Evolutionary conservation across 1,284 basidiomycete species (phyloP).

Genomic region (Nidula niveotomentosa): DNA sequence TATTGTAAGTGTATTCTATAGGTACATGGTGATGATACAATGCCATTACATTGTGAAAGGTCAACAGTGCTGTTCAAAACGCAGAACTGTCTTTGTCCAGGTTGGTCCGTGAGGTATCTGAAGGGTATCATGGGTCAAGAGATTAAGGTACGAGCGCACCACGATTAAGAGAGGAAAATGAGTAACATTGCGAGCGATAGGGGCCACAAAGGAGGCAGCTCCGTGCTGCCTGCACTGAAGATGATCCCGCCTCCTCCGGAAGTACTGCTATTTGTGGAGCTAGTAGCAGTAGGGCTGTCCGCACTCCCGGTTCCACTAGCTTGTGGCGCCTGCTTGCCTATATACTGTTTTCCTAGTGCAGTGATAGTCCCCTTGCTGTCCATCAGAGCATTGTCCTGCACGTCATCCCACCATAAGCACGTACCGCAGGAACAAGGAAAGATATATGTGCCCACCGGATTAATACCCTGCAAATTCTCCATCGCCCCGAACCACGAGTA

Average conservation of each 20-base stretch:
- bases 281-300: background rate
- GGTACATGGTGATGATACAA: no score
- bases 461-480: slow-evolving; percentile 32
- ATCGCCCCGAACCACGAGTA: slow-evolving; percentile 48
- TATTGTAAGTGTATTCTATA: no score
- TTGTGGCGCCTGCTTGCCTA: slow-evolving; percentile 10
- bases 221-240: background rate
- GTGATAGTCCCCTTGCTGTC: slow-evolving; percentile 28
- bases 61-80: no score
- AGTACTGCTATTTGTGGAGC: background rate
- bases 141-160: no score
- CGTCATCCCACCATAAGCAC: background rate
- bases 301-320: background rate
- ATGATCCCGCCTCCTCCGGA: background rate
- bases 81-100: no score
- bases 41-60: no score
- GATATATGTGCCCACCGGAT: slow-evolving; percentile 20
- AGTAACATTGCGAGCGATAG: no score
- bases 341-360: slow-evolving; percentile 31
- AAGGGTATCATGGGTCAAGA: no score
- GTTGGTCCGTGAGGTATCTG: no score
- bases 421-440: background rate
- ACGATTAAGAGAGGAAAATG: no score
- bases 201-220: no score
- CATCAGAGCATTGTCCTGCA: slow-evolving; percentile 30